Evolutionary conservation across 2,329 filamentous ascomycete genomes (phyloP).

Genomic region (Microcera coccophila): DNA sequence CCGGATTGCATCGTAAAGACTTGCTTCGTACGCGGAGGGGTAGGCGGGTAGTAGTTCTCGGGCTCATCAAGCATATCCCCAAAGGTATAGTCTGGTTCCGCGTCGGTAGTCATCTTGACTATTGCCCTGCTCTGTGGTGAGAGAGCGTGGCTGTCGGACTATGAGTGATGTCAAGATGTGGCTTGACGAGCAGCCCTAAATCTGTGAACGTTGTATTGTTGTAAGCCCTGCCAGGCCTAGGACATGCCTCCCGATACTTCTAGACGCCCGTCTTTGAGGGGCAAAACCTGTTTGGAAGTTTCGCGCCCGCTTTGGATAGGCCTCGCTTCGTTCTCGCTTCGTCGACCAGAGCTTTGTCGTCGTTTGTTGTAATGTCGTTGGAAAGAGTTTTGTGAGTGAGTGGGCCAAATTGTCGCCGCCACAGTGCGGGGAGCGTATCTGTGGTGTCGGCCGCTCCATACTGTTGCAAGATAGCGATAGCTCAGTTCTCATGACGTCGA

Average conservation of each 20-base stretch:
- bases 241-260: too few species aligned
- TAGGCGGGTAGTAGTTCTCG: slow-evolving; percentile 72
- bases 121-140: background rate
- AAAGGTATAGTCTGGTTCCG: slow-evolving; percentile 31
- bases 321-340: background rate
- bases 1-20: slow-evolving; percentile 67
- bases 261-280: too few species aligned
- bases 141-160: too few species aligned
- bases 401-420: slow-evolving; percentile 25
- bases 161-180: too few species aligned
- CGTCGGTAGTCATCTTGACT: slow-evolving; percentile 31
- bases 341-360: background rate
- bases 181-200: too few species aligned
- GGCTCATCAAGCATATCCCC: slow-evolving; percentile 73
- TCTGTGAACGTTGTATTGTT: too few species aligned
- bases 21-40: slow-evolving; percentile 70
- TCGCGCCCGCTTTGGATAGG: background rate
- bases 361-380: slow-evolving; percentile 13
- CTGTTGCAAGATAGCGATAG: too few species aligned
- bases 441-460: too few species aligned
- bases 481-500: too few species aligned
- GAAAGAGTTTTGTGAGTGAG: slow-evolving; percentile 28
- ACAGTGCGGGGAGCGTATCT: slow-evolving; percentile 22
- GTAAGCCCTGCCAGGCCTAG: too few species aligned
- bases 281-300: background rate